Evolutionary conservation across 495 filamentous ascomycete genomes (phyloP), one percentile per base, ranked within the genome.

Genomic region (Cryomyces minteri): DNA sequence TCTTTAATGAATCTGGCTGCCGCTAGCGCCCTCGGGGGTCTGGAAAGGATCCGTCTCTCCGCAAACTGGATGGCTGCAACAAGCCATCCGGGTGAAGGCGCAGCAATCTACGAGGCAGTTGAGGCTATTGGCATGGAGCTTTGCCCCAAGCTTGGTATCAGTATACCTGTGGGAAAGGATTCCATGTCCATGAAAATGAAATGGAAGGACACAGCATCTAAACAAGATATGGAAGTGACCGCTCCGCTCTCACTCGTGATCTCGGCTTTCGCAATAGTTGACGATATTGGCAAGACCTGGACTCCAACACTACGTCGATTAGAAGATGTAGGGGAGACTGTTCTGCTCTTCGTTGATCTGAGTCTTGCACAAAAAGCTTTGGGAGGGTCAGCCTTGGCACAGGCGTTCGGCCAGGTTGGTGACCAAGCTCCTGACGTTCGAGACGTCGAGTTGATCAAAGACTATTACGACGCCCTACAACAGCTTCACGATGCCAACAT

Each of bases 21-120:
- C 31, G 83, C 90, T 2, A 79, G 93, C 54, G 67, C 93, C 42
- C 71, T 79, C 52, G 82, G 80, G 43, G 74, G 82, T 31, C 64
- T 96, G 39, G 71, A 71, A 49, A 73, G 82, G 31, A 76, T 96
- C 10, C 79, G 86, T 55, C 70, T 96, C 10, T 94, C 86, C 2
- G 90, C 92, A 8, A 96, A 98, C 63, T 98, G 90, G 90, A 98
- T 96, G 92, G 84, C 86, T 1, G 87, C 90, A 6, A 83, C 84
- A 47, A 88, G 78, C 56, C 88, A 94, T 60, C 80, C 84, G 10
- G 90, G 92, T 41, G 90, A 98, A 61, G 90, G 83, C 33, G 92
- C 90, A 44, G 88, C 81, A 32, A 71, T 98, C 39, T 98, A 94
- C 48, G 88, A 94, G 61, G 90, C 84, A 31, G 90, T 95, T 31